phyloP scores from a whole-genome alignment of 805 yeast genomes.

The Saccharomycopsis sp. region DNA sequence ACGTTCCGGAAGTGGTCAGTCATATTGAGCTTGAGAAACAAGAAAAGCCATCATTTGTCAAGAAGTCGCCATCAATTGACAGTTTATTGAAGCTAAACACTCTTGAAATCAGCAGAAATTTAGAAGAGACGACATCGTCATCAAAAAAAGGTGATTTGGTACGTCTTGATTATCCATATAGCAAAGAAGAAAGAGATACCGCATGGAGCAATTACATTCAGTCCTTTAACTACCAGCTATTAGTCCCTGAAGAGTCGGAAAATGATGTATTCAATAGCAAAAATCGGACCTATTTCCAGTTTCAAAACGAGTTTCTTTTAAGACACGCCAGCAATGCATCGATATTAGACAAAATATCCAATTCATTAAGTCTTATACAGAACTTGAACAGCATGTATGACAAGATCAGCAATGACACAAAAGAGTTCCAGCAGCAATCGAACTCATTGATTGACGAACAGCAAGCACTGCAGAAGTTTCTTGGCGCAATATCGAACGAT shows the following conservation, averaged over 20 bases:
- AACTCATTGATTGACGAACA: constrained; percentile 44
- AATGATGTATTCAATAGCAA: constrained; percentile 33
- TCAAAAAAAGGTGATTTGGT: neutral
- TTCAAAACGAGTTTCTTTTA: constrained; percentile 29
- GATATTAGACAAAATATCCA: constrained; percentile 41
- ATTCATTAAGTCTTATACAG: constrained; percentile 40
- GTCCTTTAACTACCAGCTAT: constrained; percentile 37
- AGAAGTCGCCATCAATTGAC: neutral
- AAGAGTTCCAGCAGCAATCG: constrained; percentile 55
- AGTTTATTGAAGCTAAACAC: neutral
- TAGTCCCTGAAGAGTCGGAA: constrained; percentile 37
- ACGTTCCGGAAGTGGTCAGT: constrained; percentile 36
- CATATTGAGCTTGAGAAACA: constrained; percentile 7
- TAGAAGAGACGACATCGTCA: constrained; percentile 6
- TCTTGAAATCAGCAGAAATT: too few relatives aligned
- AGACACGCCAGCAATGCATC: constrained; percentile 28
- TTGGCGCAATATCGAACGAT: constrained; percentile 39
- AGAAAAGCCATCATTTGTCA: neutral
- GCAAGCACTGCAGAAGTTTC: constrained; percentile 34
- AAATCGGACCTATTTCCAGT: constrained; percentile 27
- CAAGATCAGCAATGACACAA: constrained; percentile 54
- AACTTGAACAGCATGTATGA: constrained; percentile 46
- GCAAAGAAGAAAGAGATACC: constrained; percentile 30
- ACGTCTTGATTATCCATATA: constrained; percentile 31
- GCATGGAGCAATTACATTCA: constrained; percentile 33